A percentile compares a stretch with the other conserved stretches of the same genome.
These are phyloP conservation scores for Castanea crenata DNA, from an alignment of 306 rosid species.

Conservation along the genomic window DNA sequence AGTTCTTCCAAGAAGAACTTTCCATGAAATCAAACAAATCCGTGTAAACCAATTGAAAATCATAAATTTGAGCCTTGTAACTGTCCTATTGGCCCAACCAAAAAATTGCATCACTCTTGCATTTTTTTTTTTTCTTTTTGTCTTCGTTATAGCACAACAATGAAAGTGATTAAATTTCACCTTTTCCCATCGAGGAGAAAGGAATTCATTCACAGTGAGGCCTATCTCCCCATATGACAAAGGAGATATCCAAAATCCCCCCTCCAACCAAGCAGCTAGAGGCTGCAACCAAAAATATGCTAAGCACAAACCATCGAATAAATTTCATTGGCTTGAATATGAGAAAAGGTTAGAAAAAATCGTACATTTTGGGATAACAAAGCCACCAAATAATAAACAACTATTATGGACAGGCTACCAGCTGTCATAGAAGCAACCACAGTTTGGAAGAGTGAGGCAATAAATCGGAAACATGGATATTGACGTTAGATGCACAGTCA, in stretches of 20 bases:
- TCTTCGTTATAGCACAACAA: neutral
- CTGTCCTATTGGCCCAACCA: neutral
- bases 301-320: neutral
- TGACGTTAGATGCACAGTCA: slow-evolving; percentile 23
- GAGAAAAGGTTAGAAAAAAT: neutral
- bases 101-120: neutral
- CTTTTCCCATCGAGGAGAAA: slow-evolving; percentile 30
- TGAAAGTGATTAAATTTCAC: neutral
- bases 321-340: neutral
- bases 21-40: neutral
- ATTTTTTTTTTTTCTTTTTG: neutral
- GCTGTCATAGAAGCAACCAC: slow-evolving; percentile 23
- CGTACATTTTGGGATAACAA: slow-evolving; percentile 29
- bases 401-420: slow-evolving; percentile 18
- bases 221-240: slow-evolving; percentile 38
- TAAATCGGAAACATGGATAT: slow-evolving; percentile 36
- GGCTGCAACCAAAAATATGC: slow-evolving; percentile 22
- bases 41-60: neutral
- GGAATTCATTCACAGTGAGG: slow-evolving; percentile 33
- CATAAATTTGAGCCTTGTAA: neutral
- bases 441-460: slow-evolving; percentile 32
- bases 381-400: slow-evolving; percentile 32
- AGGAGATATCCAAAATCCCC: slow-evolving; percentile 40
- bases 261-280: slow-evolving; percentile 33
- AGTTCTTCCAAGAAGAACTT: neutral